phyloP scores from a whole-genome alignment of 108 stramenopile species.

The Bacterosira constricta region DNA sequence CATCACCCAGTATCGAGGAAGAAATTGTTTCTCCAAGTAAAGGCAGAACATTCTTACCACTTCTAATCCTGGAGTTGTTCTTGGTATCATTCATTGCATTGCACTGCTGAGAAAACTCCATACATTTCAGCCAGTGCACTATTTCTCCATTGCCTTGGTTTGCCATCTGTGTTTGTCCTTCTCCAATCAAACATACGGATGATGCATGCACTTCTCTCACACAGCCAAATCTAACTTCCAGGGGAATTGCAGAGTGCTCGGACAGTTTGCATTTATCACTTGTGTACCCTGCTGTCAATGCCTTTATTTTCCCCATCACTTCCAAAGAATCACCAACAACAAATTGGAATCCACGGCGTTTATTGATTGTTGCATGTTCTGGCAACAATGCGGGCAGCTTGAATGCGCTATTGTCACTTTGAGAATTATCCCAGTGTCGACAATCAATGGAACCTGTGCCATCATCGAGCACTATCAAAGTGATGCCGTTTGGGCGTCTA shows the following conservation, averaged over 20 bases:
- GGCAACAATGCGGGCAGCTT: constrained; percentile 22
- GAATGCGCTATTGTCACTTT: constrained; percentile 7
- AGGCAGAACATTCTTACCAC: constrained; percentile 36
- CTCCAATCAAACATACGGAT: constrained; percentile 22
- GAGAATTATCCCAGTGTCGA: constrained; percentile 50
- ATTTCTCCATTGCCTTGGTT: constrained; percentile 37
- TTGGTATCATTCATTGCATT: background rate
- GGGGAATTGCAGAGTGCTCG: constrained; percentile 19
- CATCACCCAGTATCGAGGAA: constrained; percentile 16
- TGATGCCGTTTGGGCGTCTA: constrained; percentile 53
- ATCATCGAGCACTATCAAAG: constrained; percentile 77
- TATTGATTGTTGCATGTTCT: constrained; percentile 6
- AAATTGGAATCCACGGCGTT: constrained; percentile 14
- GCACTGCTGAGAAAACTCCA: constrained; percentile 24
- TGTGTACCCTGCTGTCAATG: constrained; percentile 34
- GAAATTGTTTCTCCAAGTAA: constrained; percentile 21
- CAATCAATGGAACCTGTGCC: constrained; percentile 87
- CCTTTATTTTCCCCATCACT: constrained; percentile 66
- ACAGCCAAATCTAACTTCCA: constrained; percentile 45
- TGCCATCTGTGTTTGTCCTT: background rate
- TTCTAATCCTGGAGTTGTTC: constrained; percentile 4
- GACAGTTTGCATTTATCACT: constrained; percentile 33
- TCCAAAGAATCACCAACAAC: constrained; percentile 61
- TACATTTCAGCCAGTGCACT: constrained; percentile 50
- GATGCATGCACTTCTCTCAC: constrained; percentile 51